Conservation (phyloP, 1,139 yeast species). For the Pichia kudriavzevii region DNA sequence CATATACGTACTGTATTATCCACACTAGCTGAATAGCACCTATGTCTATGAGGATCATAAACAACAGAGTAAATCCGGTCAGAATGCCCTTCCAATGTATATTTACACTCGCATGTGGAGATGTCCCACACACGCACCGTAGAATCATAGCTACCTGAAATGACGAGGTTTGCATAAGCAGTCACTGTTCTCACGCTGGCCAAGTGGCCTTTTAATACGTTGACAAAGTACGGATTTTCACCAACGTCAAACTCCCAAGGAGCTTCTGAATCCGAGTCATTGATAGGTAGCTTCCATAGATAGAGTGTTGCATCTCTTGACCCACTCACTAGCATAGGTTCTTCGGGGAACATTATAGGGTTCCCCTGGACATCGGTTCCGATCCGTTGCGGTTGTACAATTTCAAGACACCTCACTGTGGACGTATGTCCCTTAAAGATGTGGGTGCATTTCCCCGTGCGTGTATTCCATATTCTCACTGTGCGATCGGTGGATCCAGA, state of each 20-base stretch:
- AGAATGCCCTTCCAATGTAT: constrained; percentile 73
- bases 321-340: constrained; percentile 73
- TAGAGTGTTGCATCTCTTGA: constrained; percentile 85
- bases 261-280: constrained; percentile 32
- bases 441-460: constrained; percentile 71
- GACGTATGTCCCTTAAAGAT: constrained; percentile 87
- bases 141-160: constrained; percentile 88
- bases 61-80: constrained; percentile 86
- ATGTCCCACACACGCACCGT: constrained; percentile 92
- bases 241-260: constrained; percentile 30
- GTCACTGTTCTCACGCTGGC: constrained; percentile 84
- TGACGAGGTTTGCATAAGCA: constrained; percentile 75
- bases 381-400: constrained; percentile 57
- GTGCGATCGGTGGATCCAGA: constrained; percentile 91
- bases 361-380: constrained; percentile 57
- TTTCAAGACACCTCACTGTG: constrained; percentile 85
- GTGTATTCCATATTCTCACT: constrained; percentile 84
- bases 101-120: constrained; percentile 62
- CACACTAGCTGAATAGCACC: constrained; percentile 90
- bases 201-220: constrained; percentile 77
- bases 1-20: constrained; percentile 85
- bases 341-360: constrained; percentile 54
- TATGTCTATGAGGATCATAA: constrained; percentile 62
- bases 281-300: constrained; percentile 79
- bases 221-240: constrained; percentile 64